Base-by-base conservation (phyloP, 228 moss, liverwort and hornwort genomes). In the Sphagnum fallax region DNA sequence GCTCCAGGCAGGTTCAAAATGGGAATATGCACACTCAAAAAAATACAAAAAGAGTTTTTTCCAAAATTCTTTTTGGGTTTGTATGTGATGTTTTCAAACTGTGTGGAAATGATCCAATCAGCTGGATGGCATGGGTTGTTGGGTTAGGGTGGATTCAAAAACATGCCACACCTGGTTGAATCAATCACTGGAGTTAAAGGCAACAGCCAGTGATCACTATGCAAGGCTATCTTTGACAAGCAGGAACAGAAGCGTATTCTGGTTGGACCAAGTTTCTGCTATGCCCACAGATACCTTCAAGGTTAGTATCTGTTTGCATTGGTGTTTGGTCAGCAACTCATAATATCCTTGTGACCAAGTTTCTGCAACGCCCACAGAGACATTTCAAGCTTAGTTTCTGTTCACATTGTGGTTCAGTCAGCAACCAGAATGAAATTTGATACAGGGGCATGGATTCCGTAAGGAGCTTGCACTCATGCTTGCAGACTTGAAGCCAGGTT, bases 241-340 rank as follows among this genome's bases (percentile, higher is more conserved):
- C 67, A 60, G 72, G 66, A 81, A 82, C 48, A 77, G 51, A 71
- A 85, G 97, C 60, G 81, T 85, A 6, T 85, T 98, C 65, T 93
- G 97, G 97, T n/a, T 98, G 60, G 97, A 98, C 68, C 93, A 93
- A 18, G 91, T 98, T 51, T 98, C 97, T 5, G 93, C 90, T 68
- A 86, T 98, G 79, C 97, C 91, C 49, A 68, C 74, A 4, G 85
- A 93, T 10, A 93, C 97, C 13, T 98, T 83, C 83, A 93, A 93
- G 91, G 96, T 92, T 63, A 48, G 66, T 16, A 52, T 47, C 10
- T 16, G 18, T 64, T 12, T 10, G 64, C 64, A 64, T 64, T 0
- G 18, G 16, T 18, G 18, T 32, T 61, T 61, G 91, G 96, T 92
- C 60, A 48, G 66, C 14, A 52, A 8, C 10, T 16, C 9, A 12